Percentiles rank a stretch among this genome's conserved stretches.
Evolutionary conservation across 257 asterid species (phyloP).

Genomic region (Primulina huaijiensis): DNA sequence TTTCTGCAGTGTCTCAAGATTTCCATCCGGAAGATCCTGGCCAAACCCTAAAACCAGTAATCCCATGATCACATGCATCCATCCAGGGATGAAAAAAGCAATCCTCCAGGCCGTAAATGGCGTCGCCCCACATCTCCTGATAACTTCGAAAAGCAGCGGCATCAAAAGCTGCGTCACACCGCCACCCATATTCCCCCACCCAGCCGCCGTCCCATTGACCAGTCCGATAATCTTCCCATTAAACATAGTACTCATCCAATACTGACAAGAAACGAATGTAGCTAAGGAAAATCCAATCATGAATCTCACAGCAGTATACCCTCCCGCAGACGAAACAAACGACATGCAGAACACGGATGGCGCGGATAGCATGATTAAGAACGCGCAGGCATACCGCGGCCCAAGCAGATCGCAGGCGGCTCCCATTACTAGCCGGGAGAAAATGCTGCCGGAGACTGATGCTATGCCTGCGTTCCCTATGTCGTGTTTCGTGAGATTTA

Average conservation of each 20-base stretch:
- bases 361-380: constrained; percentile 44
- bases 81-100: constrained; percentile 54
- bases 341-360: constrained; percentile 59
- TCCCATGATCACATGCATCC: constrained; percentile 49
- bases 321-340: constrained; percentile 46
- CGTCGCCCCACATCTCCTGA: constrained; percentile 39
- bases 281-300: constrained; percentile 65
- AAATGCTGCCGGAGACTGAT: constrained; percentile 56
- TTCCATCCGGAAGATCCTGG: constrained; percentile 65
- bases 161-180: constrained; percentile 58
- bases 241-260: constrained; percentile 62
- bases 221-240: constrained; percentile 47
- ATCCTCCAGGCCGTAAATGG: constrained; percentile 61
- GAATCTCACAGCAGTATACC: constrained; percentile 44
- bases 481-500: constrained; percentile 41
- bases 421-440: constrained; percentile 59
- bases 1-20: constrained; percentile 34
- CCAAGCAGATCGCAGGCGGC: constrained; percentile 57
- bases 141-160: constrained; percentile 48
- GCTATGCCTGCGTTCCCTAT: constrained; percentile 60
- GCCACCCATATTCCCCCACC: constrained; percentile 75
- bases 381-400: constrained; percentile 56
- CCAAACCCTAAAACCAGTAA: constrained; percentile 44
- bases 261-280: constrained; percentile 60
- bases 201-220: constrained; percentile 58